phyloP scores from a whole-genome alignment of 352 stramenopile species.

The Phytophthora citricola region DNA sequence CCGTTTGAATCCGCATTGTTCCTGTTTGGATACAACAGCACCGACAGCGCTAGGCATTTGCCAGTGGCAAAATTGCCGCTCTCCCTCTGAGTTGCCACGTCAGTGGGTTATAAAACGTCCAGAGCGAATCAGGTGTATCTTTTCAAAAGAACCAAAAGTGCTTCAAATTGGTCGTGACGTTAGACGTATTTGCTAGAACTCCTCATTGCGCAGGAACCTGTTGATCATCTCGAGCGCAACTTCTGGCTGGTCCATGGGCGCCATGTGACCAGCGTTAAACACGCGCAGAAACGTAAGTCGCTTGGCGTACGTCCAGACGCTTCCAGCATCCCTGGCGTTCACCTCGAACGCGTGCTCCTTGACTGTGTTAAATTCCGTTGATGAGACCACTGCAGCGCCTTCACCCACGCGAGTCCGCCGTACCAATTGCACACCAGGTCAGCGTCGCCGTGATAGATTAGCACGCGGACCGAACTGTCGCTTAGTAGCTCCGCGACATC shows the following conservation, averaged over 20 bases:
- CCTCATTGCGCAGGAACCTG: conserved; percentile 52
- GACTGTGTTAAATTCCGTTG: conserved; percentile 80
- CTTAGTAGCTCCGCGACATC: conserved; percentile 89
- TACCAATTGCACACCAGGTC: conserved; percentile 98
- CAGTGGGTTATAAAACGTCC: conserved; percentile 19
- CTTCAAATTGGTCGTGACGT: neutral
- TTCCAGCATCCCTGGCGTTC: conserved; percentile 14
- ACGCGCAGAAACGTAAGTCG: conserved; percentile 57
- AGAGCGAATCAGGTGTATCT: conserved; percentile 25
- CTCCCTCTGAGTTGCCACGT: conserved; percentile 8
- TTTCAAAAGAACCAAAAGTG: conserved; percentile 6
- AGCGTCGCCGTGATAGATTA: conserved; percentile 97
- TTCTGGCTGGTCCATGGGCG: conserved; percentile 54
- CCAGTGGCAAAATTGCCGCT: no score
- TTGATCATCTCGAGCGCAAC: conserved; percentile 64
- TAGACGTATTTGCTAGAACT: conserved; percentile 6
- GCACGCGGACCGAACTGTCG: conserved; percentile 58
- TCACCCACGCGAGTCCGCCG: conserved; percentile 94
- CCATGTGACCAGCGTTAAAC: conserved; percentile 62
- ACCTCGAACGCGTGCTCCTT: conserved; percentile 26
- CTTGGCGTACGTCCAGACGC: conserved; percentile 23
- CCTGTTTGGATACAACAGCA: no score
- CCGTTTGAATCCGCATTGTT: no score
- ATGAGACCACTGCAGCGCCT: conserved; percentile 90
- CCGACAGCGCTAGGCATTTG: no score